These are phyloP conservation scores for Debaryomyces robertsiae DNA, from an alignment of 1,139 yeast species.

Conservation along the genomic window DNA sequence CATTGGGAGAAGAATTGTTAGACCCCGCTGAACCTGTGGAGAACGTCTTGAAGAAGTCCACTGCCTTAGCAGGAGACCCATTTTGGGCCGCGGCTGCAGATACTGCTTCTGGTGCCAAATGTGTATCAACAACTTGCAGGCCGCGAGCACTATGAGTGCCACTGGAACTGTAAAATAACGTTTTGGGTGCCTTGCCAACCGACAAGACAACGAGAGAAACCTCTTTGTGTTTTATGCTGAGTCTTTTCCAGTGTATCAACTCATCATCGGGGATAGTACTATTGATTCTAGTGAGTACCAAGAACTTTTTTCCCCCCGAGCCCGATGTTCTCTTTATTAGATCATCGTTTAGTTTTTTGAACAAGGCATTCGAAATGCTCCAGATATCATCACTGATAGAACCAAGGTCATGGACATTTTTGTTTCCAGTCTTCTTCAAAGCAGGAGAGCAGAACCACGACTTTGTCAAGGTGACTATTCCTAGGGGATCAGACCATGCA, in stretches of 20 bases:
- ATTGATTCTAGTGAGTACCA: conserved; percentile 68
- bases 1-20: conserved; percentile 26
- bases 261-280: conserved; percentile 81
- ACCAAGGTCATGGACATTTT: conserved; percentile 31
- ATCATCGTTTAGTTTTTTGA: conserved; percentile 40
- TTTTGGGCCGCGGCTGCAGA: conserved; percentile 7
- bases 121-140: background rate
- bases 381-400: conserved; percentile 43
- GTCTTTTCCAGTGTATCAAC: conserved; percentile 71
- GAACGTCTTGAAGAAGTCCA: conserved; percentile 12
- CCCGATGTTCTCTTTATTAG: conserved; percentile 33
- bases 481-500: conserved; percentile 88
- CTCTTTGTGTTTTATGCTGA: conserved; percentile 61
- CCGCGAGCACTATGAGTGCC: background rate
- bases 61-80: conserved; percentile 6
- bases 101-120: background rate
- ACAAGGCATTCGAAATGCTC: conserved; percentile 40
- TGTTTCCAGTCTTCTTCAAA: conserved; percentile 5
- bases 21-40: conserved; percentile 20
- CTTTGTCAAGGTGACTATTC: conserved; percentile 61
- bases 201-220: conserved; percentile 73
- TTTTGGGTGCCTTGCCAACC: conserved; percentile 63
- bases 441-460: conserved; percentile 61
- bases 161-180: conserved; percentile 39
- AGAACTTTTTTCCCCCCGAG: conserved; percentile 57